A percentile compares a stretch with the other conserved stretches of the same genome.
Evolutionary conservation across 495 filamentous ascomycete species (phyloP).

Genomic region (Achaetomiella virescens): DNA sequence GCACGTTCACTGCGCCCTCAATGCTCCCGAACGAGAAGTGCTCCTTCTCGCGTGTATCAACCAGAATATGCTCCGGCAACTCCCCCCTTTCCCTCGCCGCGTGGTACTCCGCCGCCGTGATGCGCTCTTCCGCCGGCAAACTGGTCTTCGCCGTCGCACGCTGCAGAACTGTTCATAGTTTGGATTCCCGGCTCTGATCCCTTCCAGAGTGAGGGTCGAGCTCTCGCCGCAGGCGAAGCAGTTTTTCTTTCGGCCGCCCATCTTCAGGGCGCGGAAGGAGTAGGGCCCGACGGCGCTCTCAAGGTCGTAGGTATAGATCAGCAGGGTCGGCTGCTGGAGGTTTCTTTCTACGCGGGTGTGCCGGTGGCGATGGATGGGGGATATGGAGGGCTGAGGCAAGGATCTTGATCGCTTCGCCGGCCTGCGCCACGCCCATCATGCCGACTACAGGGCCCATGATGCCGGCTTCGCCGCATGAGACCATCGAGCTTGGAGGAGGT

Average conservation of each 20-base stretch:
- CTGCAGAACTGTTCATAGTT: conserved; percentile 84
- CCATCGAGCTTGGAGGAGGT: conserved; percentile 68
- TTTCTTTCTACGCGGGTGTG: conserved; percentile 1
- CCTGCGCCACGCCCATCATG: conserved; percentile 88
- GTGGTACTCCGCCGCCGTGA: conserved; percentile 53
- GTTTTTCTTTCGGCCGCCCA: conserved; percentile 57
- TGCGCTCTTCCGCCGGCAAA: conserved; percentile 54
- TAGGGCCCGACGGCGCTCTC: conserved; percentile 36
- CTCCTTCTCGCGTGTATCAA: conserved; percentile 78
- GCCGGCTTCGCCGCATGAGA: conserved; percentile 84
- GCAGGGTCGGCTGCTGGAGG: conserved; percentile 42
- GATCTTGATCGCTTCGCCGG: conserved; percentile 81
- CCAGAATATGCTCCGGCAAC: conserved; percentile 45
- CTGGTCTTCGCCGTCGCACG: not conserved
- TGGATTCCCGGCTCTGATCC: conserved; percentile 54
- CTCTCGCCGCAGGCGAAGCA: conserved; percentile 71
- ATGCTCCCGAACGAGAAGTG: conserved; percentile 80
- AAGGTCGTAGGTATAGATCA: conserved; percentile 65
- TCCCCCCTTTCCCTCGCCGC: conserved; percentile 21
- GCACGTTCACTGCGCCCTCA: conserved; percentile 68
- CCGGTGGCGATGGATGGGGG: conserved; percentile 6
- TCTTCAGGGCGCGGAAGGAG: conserved; percentile 64
- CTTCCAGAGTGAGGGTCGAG: conserved; percentile 52
- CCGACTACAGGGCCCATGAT: conserved; percentile 91
- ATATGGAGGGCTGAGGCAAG: conserved; percentile 42